A percentile compares a stretch with the other conserved stretches of the same genome.
These are phyloP conservation scores for Cadophora gregata DNA, from an alignment of 2,329 filamentous ascomycete genomes.

Conservation along the genomic window DNA sequence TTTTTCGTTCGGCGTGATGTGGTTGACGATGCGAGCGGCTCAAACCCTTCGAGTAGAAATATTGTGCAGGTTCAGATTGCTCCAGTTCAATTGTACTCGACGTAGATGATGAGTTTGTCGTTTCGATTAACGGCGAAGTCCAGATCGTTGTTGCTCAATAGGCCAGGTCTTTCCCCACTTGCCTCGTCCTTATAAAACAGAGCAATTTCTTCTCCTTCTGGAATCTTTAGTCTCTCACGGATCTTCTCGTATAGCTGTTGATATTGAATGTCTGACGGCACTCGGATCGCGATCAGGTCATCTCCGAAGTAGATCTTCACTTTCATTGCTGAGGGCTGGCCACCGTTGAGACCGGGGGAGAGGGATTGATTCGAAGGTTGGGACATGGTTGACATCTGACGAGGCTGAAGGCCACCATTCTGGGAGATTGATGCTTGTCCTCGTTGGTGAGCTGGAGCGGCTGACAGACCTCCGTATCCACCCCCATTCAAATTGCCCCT, in stretches of 20 bases:
- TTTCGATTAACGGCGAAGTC: conserved; percentile 82
- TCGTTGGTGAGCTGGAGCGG: conserved; percentile 51
- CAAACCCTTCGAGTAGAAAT: neutral
- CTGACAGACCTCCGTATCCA: conserved; percentile 59
- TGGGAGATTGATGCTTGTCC: conserved; percentile 48
- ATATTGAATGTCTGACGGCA: conserved; percentile 80
- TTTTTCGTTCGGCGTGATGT: conserved; percentile 22
- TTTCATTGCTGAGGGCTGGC: conserved; percentile 68
- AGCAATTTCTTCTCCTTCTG: conserved; percentile 70
- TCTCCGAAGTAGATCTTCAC: conserved; percentile 95
- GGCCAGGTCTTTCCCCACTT: conserved; percentile 69
- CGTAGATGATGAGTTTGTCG: conserved; percentile 83
- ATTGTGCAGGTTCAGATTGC: conserved; percentile 18
- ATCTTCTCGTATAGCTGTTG: conserved; percentile 83
- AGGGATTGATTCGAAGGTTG: conserved; percentile 64
- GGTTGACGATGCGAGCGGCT: conserved; percentile 11
- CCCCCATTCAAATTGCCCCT: conserved; percentile 65
- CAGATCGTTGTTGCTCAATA: conserved; percentile 82
- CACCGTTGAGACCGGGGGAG: conserved; percentile 53
- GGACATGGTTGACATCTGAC: conserved; percentile 47
- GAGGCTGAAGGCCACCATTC: conserved; percentile 30
- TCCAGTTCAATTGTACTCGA: conserved; percentile 51
- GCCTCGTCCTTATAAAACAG: conserved; percentile 86
- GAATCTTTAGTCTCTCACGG: conserved; percentile 80
- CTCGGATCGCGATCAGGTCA: conserved; percentile 89